Evolutionary conservation across 192 early-diverging fungal species (phyloP), one percentile per base, ranked within the genome.

Genomic region (Paraglomus occultum): DNA sequence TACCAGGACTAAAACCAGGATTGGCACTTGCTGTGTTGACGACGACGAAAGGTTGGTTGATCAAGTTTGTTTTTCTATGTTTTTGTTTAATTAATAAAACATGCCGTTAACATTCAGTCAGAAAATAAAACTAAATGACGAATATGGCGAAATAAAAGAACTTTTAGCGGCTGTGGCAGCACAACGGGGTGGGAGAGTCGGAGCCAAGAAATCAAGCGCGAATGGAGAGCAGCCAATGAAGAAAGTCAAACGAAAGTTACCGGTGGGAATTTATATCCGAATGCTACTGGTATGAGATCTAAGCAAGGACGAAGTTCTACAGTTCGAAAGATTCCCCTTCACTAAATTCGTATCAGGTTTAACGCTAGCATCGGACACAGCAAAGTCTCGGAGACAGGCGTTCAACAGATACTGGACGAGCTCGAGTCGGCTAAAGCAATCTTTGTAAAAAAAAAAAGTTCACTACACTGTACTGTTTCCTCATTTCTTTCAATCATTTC

Each of bases 1-100:
- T 3, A 31, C 31, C 31, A 3, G 31, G 31, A 55, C 40, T 12
- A 10, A 8, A 18, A 5, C 4, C 52, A 38, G 53, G 23, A 12
- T 17, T 42, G 10, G 49, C 17, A 18, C 20, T 44, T 17, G n/a
- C 44, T 8, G 5, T 55, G 5, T 55, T 6, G 66, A 68, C 20
- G 51, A 52, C 44, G 66, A 67, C 43, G 64, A 68, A 68, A 68
- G 66, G 66, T 68, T 50, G 22, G 50, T n/a, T 52, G 17, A n/a
- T 46, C 38, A 55, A 5, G 1, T 20, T 55, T 38, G 8, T 0
- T 67, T 40, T 44, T 40, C 46, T 51, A 15, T 1, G 39, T 51
- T 51, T n/a, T 45, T 39, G 10, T 40, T 68, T 55, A 51, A 50
- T 4, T 17, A 50, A 50, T 12, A 15, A 50, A 50, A 50, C 11